A percentile compares a stretch with the other conserved stretches of the same genome.
Evolutionary conservation across 208 protist genomes (phyloP).

Genomic region (Paratrypanosoma confusum): DNA sequence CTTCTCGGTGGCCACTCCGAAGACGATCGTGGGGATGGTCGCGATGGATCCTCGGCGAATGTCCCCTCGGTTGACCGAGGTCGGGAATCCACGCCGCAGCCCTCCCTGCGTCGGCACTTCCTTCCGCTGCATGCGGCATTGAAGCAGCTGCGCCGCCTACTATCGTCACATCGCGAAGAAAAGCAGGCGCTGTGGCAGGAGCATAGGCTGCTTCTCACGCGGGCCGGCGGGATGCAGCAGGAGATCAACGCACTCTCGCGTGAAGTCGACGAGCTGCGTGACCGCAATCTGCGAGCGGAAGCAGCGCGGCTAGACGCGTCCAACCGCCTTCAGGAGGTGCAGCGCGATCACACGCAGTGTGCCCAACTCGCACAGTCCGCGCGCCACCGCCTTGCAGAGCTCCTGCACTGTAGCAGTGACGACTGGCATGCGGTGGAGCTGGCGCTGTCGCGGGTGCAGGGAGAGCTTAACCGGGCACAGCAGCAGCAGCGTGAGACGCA

Average conservation of each 20-base stretch:
- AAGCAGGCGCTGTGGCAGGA: conserved; percentile 1
- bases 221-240: conserved; percentile 9
- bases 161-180: conserved; percentile 10
- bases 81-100: too few species aligned
- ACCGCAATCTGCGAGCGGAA: conserved; percentile 11
- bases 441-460: background rate
- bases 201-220: conserved; percentile 9
- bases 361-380: conserved; percentile 2
- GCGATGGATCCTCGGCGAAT: too few species aligned
- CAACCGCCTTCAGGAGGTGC: conserved; percentile 1
- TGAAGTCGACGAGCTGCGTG: conserved; percentile 9
- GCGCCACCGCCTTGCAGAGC: conserved; percentile 10
- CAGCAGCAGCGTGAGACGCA: background rate
- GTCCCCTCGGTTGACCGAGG: too few species aligned
- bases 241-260: conserved; percentile 6
- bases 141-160: conserved; percentile 1
- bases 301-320: conserved; percentile 6
- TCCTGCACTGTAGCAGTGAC: conserved; percentile 37
- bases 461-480: background rate
- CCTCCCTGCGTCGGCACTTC: conserved; percentile 3
- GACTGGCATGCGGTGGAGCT: conserved; percentile 26
- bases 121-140: conserved; percentile 3
- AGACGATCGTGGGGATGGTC: too few species aligned
- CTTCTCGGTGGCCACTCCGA: too few species aligned
- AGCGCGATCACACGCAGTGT: conserved; percentile 1